These are phyloP conservation scores for Alectoria sarmentosa DNA, from an alignment of 495 filamentous ascomycete species.

Conservation along the genomic window DNA sequence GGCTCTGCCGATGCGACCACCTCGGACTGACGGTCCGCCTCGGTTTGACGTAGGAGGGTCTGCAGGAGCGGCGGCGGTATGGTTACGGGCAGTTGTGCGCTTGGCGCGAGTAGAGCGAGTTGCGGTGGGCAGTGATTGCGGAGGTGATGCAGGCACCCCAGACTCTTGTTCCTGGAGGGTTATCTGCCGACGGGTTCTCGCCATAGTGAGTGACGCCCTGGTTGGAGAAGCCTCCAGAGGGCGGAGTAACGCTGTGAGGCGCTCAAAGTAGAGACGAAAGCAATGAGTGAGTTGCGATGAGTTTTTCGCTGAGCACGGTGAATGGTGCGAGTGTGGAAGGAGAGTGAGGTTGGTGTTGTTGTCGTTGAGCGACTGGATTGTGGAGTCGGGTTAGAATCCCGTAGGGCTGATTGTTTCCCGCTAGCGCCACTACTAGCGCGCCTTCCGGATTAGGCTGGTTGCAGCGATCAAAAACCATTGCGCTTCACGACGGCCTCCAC, in stretches of 20 bases:
- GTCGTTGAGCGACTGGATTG: neutral
- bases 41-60: neutral
- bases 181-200: slow-evolving; percentile 3
- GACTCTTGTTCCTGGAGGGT: slow-evolving; percentile 2
- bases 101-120: neutral
- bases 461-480: neutral
- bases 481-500: neutral
- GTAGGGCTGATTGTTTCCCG: slow-evolving; percentile 12
- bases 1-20: neutral
- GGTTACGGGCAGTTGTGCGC: neutral
- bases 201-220: neutral
- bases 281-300: neutral
- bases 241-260: neutral
- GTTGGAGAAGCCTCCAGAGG: neutral
- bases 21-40: neutral
- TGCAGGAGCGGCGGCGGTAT: neutral
- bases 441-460: neutral
- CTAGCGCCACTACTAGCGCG: neutral
- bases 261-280: neutral
- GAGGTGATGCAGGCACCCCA: slow-evolving; percentile 11
- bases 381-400: neutral
- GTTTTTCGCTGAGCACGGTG: neutral
- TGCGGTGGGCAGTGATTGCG: slow-evolving; percentile 10
- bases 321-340: neutral
- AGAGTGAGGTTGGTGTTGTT: neutral